These are phyloP conservation scores for Pichia sp. DNA, from an alignment of 1,139 yeast genomes.

Conservation along the genomic window DNA sequence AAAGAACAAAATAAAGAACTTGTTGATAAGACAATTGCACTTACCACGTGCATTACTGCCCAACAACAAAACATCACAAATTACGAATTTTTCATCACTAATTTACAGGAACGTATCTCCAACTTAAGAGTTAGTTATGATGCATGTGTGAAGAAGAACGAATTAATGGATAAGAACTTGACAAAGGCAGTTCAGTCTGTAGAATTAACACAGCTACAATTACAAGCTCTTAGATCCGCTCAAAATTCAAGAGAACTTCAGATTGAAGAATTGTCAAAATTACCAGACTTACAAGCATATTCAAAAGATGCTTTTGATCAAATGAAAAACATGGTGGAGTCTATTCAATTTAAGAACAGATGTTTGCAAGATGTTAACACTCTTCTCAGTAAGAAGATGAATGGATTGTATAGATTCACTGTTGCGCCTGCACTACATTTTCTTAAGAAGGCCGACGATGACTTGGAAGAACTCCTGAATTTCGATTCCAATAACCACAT, in stretches of 20 bases:
- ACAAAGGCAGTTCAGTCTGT: neutral
- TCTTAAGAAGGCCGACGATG: neutral
- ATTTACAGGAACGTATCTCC: neutral
- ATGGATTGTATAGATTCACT: slow-evolving; percentile 10
- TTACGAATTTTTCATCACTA: slow-evolving; percentile 1
- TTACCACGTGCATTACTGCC: neutral
- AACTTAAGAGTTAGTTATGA: slow-evolving; percentile 1
- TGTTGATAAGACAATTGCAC: neutral
- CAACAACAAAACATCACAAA: slow-evolving; percentile 2
- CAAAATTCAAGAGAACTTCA: neutral
- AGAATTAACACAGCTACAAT: neutral
- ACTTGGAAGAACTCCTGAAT: neutral
- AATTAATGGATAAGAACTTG: neutral
- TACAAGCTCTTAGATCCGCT: neutral
- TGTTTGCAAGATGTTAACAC: slow-evolving; percentile 6
- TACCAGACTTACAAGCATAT: neutral
- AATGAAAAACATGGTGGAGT: neutral
- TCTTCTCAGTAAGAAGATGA: slow-evolving; percentile 4
- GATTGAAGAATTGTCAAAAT: neutral
- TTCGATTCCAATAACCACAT: slow-evolving; percentile 6
- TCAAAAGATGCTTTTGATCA: neutral
- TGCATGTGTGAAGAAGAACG: neutral
- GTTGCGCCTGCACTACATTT: slow-evolving; percentile 12
- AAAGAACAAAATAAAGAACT: neutral
- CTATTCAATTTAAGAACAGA: slow-evolving; percentile 5